A percentile compares a stretch with the other conserved stretches of the same genome.
phyloP scores from a whole-genome alignment of 176 grass and related monocot species.

The Pontederia paniculata region DNA sequence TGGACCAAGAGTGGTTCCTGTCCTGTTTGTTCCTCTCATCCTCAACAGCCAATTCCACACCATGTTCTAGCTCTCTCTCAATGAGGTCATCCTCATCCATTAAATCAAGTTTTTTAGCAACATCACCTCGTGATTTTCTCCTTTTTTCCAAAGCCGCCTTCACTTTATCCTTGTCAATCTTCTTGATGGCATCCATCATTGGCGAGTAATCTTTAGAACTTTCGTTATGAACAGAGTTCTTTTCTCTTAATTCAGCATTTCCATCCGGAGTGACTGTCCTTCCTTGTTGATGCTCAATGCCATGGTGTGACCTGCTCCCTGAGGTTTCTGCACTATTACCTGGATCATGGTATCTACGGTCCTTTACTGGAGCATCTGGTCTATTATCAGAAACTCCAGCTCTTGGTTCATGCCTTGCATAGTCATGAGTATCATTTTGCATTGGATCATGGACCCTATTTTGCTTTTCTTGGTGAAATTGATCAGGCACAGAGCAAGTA shows the following conservation, averaged over 20 bases:
- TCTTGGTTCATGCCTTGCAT: not conserved
- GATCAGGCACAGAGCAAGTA: conserved; percentile 19
- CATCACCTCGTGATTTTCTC: conserved; percentile 38
- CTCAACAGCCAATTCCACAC: conserved; percentile 56
- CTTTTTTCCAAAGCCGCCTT: conserved; percentile 57
- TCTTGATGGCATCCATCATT: conserved; percentile 44
- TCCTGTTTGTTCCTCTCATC: conserved; percentile 40
- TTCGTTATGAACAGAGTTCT: conserved; percentile 8
- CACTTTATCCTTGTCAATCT: conserved; percentile 60
- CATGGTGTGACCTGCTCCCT: not conserved
- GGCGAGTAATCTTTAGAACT: conserved; percentile 27
- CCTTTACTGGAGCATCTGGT: not conserved
- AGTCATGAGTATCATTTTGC: not conserved
- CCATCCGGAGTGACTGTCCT: not conserved
- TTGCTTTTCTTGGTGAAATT: conserved; percentile 35
- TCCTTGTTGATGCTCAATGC: not conserved
- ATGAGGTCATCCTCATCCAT: conserved; percentile 61
- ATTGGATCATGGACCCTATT: not conserved
- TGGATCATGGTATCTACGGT: not conserved
- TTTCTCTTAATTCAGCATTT: conserved; percentile 26
- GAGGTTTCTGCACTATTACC: not conserved
- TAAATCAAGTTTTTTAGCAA: conserved; percentile 43
- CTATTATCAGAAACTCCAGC: not conserved
- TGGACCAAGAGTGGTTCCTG: conserved; percentile 29
- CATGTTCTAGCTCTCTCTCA: conserved; percentile 78